A percentile compares a stretch with the other conserved stretches of the same genome.
phyloP scores from a whole-genome alignment of 2,329 filamentous ascomycete genomes.

The Penicillium sp. region DNA sequence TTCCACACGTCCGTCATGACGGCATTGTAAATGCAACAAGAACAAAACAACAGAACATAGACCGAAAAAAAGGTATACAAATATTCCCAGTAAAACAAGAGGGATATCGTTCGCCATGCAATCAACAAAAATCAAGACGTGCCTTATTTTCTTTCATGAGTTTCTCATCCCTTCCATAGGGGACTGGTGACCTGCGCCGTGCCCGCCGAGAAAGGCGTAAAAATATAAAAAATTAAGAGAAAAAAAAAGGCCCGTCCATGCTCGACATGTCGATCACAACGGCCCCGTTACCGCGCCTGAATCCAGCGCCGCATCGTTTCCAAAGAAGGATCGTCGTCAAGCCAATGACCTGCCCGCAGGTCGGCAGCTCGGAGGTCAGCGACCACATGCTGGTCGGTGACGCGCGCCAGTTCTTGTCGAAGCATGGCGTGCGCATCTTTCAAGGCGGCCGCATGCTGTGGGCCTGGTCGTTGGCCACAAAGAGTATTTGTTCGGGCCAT shows the following conservation, averaged over 20 bases:
- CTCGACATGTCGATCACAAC: no score
- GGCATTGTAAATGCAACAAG: no score
- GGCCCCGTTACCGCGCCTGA: slow-evolving; percentile 29
- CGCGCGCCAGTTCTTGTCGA: slow-evolving; percentile 50
- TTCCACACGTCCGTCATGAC: no score
- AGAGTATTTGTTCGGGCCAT: slow-evolving; percentile 49
- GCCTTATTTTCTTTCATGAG: slow-evolving; percentile 6
- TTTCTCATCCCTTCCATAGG: slow-evolving; percentile 3
- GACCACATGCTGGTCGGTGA: slow-evolving; percentile 54
- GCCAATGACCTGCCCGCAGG: slow-evolving; percentile 54
- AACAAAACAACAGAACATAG: slow-evolving; percentile 1
- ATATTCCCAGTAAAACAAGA: slow-evolving; percentile 7
- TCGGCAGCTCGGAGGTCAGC: slow-evolving; percentile 52
- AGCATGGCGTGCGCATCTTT: slow-evolving; percentile 43
- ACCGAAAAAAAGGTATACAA: slow-evolving; percentile 2
- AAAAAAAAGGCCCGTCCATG: no score
- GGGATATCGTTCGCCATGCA: slow-evolving; percentile 21
- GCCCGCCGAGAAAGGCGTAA: slow-evolving; percentile 4
- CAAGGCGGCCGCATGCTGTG: slow-evolving; percentile 45
- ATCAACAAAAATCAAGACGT: slow-evolving; percentile 14
- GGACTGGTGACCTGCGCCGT: slow-evolving; percentile 16
- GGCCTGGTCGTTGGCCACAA: slow-evolving; percentile 46
- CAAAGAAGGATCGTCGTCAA: slow-evolving; percentile 55
- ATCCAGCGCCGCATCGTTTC: slow-evolving; percentile 46
- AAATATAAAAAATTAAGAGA: not conserved